Percentiles rank a stretch among this genome's conserved stretches.
Evolutionary conservation across 805 yeast species (phyloP).

Genomic region (Saturnispora kantuleensis): DNA sequence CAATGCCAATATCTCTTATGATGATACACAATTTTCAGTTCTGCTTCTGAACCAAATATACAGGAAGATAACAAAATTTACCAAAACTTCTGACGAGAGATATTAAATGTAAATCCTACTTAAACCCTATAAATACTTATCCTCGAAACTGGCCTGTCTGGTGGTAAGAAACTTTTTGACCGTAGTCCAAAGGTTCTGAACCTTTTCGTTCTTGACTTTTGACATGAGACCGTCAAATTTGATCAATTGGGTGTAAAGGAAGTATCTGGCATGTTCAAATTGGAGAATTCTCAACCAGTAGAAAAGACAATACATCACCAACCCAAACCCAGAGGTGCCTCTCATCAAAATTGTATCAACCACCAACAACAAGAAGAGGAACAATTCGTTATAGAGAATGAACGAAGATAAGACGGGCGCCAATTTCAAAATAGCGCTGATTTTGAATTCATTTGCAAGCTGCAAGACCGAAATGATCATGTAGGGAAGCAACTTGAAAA

Average conservation of each 20-base stretch:
- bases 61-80: conserved; percentile 63
- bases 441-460: conserved; percentile 32
- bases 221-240: conserved; percentile 35
- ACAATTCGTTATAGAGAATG: conserved; percentile 53
- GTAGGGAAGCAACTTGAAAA: conserved; percentile 57
- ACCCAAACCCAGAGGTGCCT: conserved; percentile 61
- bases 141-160: conserved; percentile 30
- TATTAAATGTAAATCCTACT: not conserved
- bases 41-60: conserved; percentile 82
- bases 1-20: conserved; percentile 29
- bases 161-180: conserved; percentile 32
- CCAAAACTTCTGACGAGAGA: conserved; percentile 50
- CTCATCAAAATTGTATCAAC: conserved; percentile 54
- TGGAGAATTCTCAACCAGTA: conserved; percentile 66
- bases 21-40: conserved; percentile 74
- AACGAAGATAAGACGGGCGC: conserved; percentile 32
- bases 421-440: conserved; percentile 31
- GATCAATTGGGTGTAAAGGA: conserved; percentile 32
- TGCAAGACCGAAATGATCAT: conserved; percentile 50
- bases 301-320: conserved; percentile 45
- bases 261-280: conserved; percentile 35
- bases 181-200: conserved; percentile 31
- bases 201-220: conserved; percentile 36
- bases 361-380: conserved; percentile 41
- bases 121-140: conserved; percentile 13